phyloP scores from a whole-genome alignment of 768 basidiomycete genomes.

The Kwoniella sp. region DNA sequence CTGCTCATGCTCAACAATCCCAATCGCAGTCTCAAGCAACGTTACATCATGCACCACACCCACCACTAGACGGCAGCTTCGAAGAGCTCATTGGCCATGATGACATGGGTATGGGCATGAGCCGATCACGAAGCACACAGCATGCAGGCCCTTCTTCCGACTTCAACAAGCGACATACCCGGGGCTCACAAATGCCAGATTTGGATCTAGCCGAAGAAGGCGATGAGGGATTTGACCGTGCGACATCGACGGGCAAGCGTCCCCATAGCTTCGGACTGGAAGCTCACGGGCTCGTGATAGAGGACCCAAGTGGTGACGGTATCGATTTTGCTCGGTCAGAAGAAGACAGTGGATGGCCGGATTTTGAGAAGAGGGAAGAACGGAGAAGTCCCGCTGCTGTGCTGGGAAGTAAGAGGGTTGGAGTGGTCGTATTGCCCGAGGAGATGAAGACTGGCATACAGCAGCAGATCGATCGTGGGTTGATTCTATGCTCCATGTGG shows the following conservation, averaged over 20 bases:
- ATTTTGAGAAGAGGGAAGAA: conserved; percentile 37
- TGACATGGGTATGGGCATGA: conserved; percentile 25
- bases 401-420: conserved; percentile 74
- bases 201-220: conserved; percentile 9
- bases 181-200: conserved; percentile 13
- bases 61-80: conserved; percentile 22
- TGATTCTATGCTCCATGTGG: background rate
- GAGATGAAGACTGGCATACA: conserved; percentile 72
- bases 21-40: conserved; percentile 16
- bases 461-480: conserved; percentile 63
- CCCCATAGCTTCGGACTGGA: background rate
- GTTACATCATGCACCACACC: conserved; percentile 6
- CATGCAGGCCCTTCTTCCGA: background rate
- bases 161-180: conserved; percentile 2
- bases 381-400: conserved; percentile 78
- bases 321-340: background rate
- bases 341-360: conserved; percentile 18
- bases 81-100: conserved; percentile 14
- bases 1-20: no score
- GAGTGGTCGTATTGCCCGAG: conserved; percentile 70
- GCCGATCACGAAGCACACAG: background rate
- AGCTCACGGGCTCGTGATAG: background rate
- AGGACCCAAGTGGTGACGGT: background rate
- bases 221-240: background rate
- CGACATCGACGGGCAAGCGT: background rate